Evolutionary conservation across 139 green algal species (phyloP).

Genomic region (Limnomonas spitsbergensis): DNA sequence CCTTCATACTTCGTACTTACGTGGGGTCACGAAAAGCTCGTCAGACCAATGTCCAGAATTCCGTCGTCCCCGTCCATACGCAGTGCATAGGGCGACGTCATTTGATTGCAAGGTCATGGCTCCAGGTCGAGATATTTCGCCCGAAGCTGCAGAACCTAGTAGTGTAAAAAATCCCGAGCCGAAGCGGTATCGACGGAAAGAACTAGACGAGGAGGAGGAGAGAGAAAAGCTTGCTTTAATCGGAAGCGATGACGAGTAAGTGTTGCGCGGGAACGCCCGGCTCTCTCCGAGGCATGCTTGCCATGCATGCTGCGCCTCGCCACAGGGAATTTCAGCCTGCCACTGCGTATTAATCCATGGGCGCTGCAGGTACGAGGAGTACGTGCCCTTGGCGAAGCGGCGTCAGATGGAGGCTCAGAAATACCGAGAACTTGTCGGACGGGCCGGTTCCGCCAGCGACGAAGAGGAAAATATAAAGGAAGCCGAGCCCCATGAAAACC

Average conservation of each 20-base stretch:
- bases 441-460: not conserved
- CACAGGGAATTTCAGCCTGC: not conserved
- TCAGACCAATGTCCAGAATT: too few relatives aligned
- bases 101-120: too few relatives aligned
- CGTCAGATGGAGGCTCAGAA: constrained; percentile 65
- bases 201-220: constrained; percentile 63
- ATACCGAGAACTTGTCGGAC: constrained; percentile 41
- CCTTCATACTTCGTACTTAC: too few relatives aligned
- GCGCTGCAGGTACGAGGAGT: constrained; percentile 64
- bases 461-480: not conserved
- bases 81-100: too few relatives aligned
- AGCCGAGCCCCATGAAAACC: not conserved
- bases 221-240: constrained; percentile 28
- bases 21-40: too few relatives aligned
- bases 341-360: not conserved
- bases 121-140: too few relatives aligned
- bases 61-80: too few relatives aligned
- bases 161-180: too few relatives aligned
- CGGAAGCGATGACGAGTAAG: constrained; percentile 38
- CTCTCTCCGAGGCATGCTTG: not conserved
- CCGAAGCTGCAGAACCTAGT: too few relatives aligned
- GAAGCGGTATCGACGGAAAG: not conserved
- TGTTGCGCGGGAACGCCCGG: not conserved
- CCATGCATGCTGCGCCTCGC: not conserved
- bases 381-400: constrained; percentile 85